Percentiles rank a stretch among this genome's conserved stretches.
Conservation (phyloP, 441 rosid species). For the Macaranga tanarius region DNA sequence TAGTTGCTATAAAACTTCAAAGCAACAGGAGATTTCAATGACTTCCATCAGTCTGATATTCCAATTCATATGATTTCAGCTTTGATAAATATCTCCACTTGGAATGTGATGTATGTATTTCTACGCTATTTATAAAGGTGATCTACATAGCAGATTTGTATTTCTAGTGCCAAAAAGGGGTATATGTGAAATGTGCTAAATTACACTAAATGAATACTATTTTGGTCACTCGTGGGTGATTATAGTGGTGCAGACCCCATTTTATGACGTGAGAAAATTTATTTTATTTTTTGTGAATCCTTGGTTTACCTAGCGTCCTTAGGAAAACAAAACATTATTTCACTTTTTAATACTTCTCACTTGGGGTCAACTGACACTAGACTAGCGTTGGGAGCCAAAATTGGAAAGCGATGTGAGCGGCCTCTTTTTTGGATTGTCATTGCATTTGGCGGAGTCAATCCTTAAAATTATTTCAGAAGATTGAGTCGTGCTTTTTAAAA, state of each 20-base stretch:
- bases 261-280: not conserved
- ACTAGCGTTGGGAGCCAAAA: not conserved
- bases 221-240: no score
- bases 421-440: not conserved
- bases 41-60: not conserved
- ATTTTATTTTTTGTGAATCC: constrained; percentile 1
- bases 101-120: not conserved
- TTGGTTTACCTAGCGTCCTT: no score
- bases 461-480: not conserved
- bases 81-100: not conserved
- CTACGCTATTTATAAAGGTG: not conserved
- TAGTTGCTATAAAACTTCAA: constrained; percentile 2
- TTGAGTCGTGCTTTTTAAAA: not conserved
- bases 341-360: not conserved
- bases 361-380: not conserved
- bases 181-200: not conserved
- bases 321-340: not conserved
- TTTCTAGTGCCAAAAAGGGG: not conserved
- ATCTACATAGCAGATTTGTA: not conserved
- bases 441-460: not conserved
- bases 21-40: not conserved
- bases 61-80: not conserved
- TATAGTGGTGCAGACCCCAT: not conserved
- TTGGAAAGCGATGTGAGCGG: not conserved
- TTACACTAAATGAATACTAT: not conserved